phyloP scores from a whole-genome alignment of 352 stramenopile genomes.

The Pythium dissimile region DNA sequence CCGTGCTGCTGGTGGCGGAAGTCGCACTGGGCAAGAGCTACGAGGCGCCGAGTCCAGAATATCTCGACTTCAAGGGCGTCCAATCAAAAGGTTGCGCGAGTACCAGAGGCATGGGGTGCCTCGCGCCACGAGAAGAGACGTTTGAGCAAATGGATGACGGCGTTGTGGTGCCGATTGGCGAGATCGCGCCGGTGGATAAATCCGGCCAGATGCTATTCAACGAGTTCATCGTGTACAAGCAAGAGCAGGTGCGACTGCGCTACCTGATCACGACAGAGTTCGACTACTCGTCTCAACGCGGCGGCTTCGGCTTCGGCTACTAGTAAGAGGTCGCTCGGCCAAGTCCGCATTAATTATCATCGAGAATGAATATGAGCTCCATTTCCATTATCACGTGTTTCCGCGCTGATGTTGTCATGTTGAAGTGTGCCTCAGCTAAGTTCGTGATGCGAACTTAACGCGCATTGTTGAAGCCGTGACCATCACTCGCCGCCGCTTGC shows the following conservation, averaged over 20 bases:
- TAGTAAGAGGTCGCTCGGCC: too few species aligned
- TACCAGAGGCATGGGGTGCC: conserved; percentile 39
- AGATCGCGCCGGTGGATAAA: conserved; percentile 36
- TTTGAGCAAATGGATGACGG: conserved; percentile 35
- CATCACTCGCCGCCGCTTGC: conserved; percentile 11
- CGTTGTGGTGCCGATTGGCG: conserved; percentile 47
- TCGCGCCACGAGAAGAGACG: conserved; percentile 39
- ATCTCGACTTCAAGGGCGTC: conserved; percentile 41
- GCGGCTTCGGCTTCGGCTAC: background rate
- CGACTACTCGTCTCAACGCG: background rate
- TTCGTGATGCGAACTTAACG: background rate
- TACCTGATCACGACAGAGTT: conserved; percentile 57
- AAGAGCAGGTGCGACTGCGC: conserved; percentile 60
- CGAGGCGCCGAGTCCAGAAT: conserved; percentile 40
- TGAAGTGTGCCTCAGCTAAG: background rate
- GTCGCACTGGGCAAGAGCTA: conserved; percentile 56
- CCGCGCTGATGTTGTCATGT: too few species aligned
- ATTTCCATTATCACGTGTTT: too few species aligned
- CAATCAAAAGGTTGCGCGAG: conserved; percentile 33
- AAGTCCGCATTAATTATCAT: too few species aligned
- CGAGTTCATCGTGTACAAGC: conserved; percentile 71
- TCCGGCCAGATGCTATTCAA: conserved; percentile 55
- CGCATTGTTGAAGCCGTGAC: conserved; percentile 18
- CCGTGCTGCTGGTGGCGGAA: conserved; percentile 56
- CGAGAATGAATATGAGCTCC: too few species aligned